Base-by-base conservation (phyloP, 2,329 filamentous ascomycete genomes). In the Xylariaceae sp. region DNA sequence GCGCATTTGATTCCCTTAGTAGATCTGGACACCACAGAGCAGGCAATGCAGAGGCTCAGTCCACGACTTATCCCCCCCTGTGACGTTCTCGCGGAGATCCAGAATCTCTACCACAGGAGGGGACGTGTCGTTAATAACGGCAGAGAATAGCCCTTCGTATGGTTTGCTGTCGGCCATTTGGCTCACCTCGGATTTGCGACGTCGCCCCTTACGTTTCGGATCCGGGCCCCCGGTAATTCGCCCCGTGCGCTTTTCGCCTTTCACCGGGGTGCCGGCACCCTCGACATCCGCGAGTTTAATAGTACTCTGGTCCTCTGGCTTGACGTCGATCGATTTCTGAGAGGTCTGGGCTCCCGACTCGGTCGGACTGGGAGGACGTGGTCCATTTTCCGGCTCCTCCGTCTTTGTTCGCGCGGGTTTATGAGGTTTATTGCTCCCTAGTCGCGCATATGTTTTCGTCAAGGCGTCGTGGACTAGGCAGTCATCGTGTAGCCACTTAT, bases 401-500 rank as follows among this genome's bases (percentile, higher is more conserved):
- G 71, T 71, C 19, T 73, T 73, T 13, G 68, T 54, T 2, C 70
- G 68, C 18, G 69, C 63, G 12, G 68, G 61, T 39, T 71, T 66
- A 61, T 82, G 77, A 2, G 80, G 78, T 58, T 74, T 79, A 53
- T 78, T 73, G 47, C 67, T 71, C 36, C 80, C 79, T 7, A 84
- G 70, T 49, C 73, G 72, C 29, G 76, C 70, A 63, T 73, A 82
- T 0, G 79, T 76, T 29, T 72, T 72, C 63, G 72, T 68, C 12
- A 85, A 72, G 3, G 78, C 74, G 13, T 81, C 77, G 60, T 83
- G 76, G 30, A 76, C 71, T n/a, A 87, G 71, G 61, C 84, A 87
- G 43, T 83, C 78, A 52, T 81, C 76, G 61, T 87, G 84, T 55
- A 86, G 76, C 84, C 84, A 86, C 50, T 75, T 77, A 49, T 75